These are phyloP conservation scores for Dioszegia crocea DNA, from an alignment of 768 basidiomycete genomes.

Conservation along the genomic window DNA sequence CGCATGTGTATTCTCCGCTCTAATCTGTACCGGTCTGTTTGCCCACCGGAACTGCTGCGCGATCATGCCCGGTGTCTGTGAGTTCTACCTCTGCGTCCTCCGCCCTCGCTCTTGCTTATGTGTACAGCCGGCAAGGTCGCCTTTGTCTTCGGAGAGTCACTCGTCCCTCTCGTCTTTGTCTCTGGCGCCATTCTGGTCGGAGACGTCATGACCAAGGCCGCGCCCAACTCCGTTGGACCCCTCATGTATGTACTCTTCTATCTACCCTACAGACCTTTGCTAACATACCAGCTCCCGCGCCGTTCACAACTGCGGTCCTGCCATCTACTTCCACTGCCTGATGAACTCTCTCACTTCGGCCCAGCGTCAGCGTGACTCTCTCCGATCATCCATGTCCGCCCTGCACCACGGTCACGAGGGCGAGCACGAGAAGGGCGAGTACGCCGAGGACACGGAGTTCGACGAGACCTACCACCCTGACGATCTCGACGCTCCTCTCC, in stretches of 20 bases:
- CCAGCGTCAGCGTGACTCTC: conserved; percentile 3
- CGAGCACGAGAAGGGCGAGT: not conserved
- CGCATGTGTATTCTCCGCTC: conserved; percentile 5
- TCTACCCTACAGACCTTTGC: no score
- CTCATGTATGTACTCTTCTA: conserved; percentile 7
- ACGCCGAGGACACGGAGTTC: not conserved
- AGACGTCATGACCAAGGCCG: conserved; percentile 1
- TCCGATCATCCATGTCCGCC: not conserved
- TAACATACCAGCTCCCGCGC: conserved; percentile 12
- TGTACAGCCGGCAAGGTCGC: conserved; percentile 3
- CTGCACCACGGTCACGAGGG: not conserved
- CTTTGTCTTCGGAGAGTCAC: conserved; percentile 9
- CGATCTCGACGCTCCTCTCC: conserved; percentile 3
- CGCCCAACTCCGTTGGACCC: not conserved
- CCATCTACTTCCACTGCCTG: conserved; percentile 15
- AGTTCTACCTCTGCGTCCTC: not conserved
- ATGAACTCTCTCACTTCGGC: conserved; percentile 12
- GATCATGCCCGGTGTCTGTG: not conserved
- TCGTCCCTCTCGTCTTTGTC: conserved; percentile 8
- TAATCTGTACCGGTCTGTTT: conserved; percentile 9
- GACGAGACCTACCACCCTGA: not conserved
- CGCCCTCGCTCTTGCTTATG: not conserved
- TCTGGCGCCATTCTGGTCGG: conserved; percentile 6
- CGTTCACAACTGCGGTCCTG: not conserved
- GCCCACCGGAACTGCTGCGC: conserved; percentile 2